Percentiles rank a stretch among this genome's conserved stretches.
Conservation (phyloP, 495 filamentous ascomycete species). For the Trypethelium eluteriae region DNA sequence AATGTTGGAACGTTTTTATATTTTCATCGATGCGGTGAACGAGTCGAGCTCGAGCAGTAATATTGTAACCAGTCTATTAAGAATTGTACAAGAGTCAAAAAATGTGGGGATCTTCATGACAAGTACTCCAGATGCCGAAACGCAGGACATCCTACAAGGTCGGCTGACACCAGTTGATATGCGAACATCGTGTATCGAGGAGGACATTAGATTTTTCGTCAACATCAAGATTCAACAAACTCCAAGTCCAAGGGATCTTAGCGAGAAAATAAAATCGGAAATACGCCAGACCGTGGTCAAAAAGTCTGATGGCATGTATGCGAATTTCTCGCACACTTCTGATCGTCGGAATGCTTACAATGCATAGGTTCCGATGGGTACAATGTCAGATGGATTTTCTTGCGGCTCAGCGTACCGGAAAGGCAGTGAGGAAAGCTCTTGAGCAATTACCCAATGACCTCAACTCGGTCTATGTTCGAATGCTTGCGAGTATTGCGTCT, state of each 20-base stretch:
- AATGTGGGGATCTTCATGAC: constrained; percentile 15
- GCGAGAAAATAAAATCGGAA: constrained; percentile 14
- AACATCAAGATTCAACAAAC: constrained; percentile 3
- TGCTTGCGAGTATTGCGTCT: constrained; percentile 13
- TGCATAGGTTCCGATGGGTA: constrained; percentile 20
- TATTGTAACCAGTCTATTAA: constrained; percentile 7
- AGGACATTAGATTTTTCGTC: constrained; percentile 10
- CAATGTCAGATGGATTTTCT: constrained; percentile 16
- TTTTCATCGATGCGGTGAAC: constrained; percentile 20
- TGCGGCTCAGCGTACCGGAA: constrained; percentile 13
- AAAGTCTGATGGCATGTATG: constrained; percentile 14
- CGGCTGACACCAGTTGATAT: constrained; percentile 1
- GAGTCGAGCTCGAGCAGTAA: constrained; percentile 9
- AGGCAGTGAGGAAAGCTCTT: constrained; percentile 15
- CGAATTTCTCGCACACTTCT: not conserved
- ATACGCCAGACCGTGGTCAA: not conserved
- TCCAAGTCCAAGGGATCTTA: constrained; percentile 4
- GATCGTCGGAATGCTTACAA: not conserved
- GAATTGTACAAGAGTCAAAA: not conserved
- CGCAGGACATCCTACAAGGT: not conserved
- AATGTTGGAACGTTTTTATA: not conserved
- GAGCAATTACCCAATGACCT: constrained; percentile 13
- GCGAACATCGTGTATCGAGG: not conserved
- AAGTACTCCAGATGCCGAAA: constrained; percentile 9
- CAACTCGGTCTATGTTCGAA: constrained; percentile 15